Evolutionary conservation across 208 protist species (phyloP), one percentile per base, ranked within the genome.

Genomic region (Acanthamoeba healyi): DNA sequence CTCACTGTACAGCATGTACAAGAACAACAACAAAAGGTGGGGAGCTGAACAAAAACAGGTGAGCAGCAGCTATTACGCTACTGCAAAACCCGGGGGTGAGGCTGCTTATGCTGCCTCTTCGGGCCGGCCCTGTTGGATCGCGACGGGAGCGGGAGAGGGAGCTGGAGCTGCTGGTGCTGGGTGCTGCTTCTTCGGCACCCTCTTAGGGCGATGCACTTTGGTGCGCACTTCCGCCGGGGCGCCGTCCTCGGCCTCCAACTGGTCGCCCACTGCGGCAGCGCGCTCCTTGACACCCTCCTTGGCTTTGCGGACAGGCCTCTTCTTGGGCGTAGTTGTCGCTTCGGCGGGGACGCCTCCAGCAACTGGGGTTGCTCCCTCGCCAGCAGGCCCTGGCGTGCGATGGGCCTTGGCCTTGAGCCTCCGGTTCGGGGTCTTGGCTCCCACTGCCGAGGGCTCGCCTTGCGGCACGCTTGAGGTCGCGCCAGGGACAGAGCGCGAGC

Each of bases 81-180:
- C 29, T 26, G 56, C 67, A 77, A 77, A 77, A 14, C 14, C 34
- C 6, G 15, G 1, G n/a, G n/a, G 63, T 15, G 14, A 36, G 29
- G 67, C 67, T 29, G 19, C 67, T 77, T 77, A 77, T 77, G 67
- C 67, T 77, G 67, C 67, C 67, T 77, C 34, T 42, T 77, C 29
- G 22, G 67, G 67, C 67, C 29, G 56, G 29, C 51, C 51, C 22
- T 61, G 54, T 63, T 63, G 56, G 19, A 10, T 19, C 56, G 5
- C 54, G 56, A 7, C 17, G 56, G 56, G 56, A 26, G 56, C 56
- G 56, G 24, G 19, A 26, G 56, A 4, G 5, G 56, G 0, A 63
- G 29, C 56, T 29, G 56, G 56, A 26, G n/a, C n/a, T n/a, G n/a
- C n/a, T n/a, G n/a, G n/a, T n/a, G n/a, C n/a, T n/a, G n/a, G n/a